phyloP scores from a whole-genome alignment of 208 protist species.

The Leishmania gerbilli region DNA sequence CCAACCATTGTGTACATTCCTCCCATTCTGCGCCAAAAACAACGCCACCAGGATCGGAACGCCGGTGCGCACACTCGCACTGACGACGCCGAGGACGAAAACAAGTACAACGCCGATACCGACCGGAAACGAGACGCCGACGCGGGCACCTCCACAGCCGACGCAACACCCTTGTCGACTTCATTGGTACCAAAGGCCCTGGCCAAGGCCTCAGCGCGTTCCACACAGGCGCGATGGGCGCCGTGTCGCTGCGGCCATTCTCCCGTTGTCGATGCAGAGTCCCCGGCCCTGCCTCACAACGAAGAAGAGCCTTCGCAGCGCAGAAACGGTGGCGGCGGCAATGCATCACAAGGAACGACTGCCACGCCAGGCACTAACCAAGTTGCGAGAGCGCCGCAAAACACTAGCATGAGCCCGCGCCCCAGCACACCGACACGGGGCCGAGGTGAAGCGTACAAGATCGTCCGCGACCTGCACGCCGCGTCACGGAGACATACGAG shows the following conservation, averaged over 20 bases:
- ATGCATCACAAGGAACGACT: not conserved
- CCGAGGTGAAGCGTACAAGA: not conserved
- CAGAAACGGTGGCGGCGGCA: not conserved
- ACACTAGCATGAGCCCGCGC: not conserved
- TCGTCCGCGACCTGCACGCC: not conserved
- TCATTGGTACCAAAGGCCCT: not conserved
- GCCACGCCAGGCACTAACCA: not conserved
- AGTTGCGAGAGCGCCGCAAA: not conserved
- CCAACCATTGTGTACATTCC: slow-evolving; percentile 86
- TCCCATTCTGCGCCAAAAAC: slow-evolving; percentile 13
- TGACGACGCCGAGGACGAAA: not conserved
- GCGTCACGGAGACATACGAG: not conserved
- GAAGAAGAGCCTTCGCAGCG: not conserved
- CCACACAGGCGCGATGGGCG: not conserved
- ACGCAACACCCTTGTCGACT: not conserved
- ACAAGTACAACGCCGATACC: too few relatives aligned
- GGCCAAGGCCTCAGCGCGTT: not conserved
- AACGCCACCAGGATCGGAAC: not conserved
- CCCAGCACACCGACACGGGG: not conserved
- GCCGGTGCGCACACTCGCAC: not conserved
- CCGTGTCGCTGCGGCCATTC: not conserved
- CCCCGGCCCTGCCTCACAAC: not conserved
- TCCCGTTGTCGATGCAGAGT: not conserved
- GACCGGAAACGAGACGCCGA: not conserved
- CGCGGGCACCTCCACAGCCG: not conserved